Percentiles rank a stretch among this genome's conserved stretches.
These are phyloP conservation scores for Akanthomyces lecanii DNA, from an alignment of 2,329 filamentous ascomycete species.

Conservation along the genomic window DNA sequence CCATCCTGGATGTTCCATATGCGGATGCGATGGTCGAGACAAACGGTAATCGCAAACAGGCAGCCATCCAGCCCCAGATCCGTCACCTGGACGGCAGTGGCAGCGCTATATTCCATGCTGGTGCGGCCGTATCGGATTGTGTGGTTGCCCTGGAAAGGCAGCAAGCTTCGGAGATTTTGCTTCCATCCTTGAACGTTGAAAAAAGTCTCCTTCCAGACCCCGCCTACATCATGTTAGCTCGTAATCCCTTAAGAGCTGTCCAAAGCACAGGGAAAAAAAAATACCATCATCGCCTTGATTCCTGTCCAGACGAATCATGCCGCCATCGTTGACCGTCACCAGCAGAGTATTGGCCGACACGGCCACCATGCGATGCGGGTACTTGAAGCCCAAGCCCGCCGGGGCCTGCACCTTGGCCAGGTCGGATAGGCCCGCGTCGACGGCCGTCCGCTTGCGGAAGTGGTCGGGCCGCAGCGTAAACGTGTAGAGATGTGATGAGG, in stretches of 20 bases:
- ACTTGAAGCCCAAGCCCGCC: conserved; percentile 70
- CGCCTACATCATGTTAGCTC: conserved; percentile 21
- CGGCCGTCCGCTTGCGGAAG: conserved; percentile 65
- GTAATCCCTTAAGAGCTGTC: not conserved
- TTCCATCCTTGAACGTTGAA: conserved; percentile 72
- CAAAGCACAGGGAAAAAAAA: conserved; percentile 20
- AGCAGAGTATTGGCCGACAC: conserved; percentile 70
- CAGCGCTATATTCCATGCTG: conserved; percentile 64
- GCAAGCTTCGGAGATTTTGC: conserved; percentile 60
- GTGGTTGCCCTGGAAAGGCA: conserved; percentile 62
- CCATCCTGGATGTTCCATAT: conserved; percentile 87
- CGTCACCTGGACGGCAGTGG: conserved; percentile 57
- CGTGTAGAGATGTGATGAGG: conserved; percentile 75
- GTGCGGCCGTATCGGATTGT: conserved; percentile 60
- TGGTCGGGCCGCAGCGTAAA: conserved; percentile 78
- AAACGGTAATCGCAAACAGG: conserved; percentile 70
- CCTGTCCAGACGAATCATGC: conserved; percentile 66
- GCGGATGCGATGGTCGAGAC: conserved; percentile 81
- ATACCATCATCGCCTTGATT: conserved; percentile 45
- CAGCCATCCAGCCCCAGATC: conserved; percentile 46
- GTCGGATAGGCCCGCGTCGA: conserved; percentile 70
- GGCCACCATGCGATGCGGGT: conserved; percentile 76
- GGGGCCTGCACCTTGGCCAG: conserved; percentile 72
- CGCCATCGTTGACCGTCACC: conserved; percentile 75
- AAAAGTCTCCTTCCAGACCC: conserved; percentile 64